Base-by-base conservation (phyloP, 768 basidiomycete genomes). In the Tulasnella sp. region DNA sequence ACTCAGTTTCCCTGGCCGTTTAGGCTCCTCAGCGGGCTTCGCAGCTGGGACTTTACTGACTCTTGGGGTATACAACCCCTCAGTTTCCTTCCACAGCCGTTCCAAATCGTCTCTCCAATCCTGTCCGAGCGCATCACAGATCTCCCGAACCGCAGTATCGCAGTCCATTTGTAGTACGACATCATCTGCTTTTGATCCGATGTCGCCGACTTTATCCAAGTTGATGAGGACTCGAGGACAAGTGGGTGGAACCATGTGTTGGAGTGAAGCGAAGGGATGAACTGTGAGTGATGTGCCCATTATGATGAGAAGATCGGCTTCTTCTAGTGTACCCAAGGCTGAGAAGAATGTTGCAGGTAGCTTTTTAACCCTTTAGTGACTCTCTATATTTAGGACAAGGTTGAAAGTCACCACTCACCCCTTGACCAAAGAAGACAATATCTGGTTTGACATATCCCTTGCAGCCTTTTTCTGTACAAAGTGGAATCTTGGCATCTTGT, bases 221-320 rank as follows among this genome's bases (percentile, higher is more conserved):
- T 95, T 95, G 65, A 98, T 79, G 27, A 96, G 72, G n/a, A 93
- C 72, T 1, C 92, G 81, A 2, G 84, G 88, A 58, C 81, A 87
- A 7, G 58, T 57, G 1, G 66, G 53, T 3, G 70, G 68, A 0
- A 83, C 78, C 50, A 73, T 63, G 37, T 68, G 65, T 8, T 82
- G 74, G 20, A 98, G 76, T 1, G 77, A 76, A 4, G 91, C 89
- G 62, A 98, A 95, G 1, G 88, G 89, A 46, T 83, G 78, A 9
- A 91, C 86, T 0, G 77, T 80, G 41, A 93, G 72, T 1, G 89
- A 92, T 0, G 92, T 96, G 24, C 92, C 91, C 58, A 95, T 80
- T 39, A 95, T 76, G 58, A 96, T 79, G 33, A 95, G 74, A 19
- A 98, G 72, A 64, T 98, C 90, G 6, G 86, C 87, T n/a, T 70